Base-by-base conservation (phyloP, 345 rosid genomes). In the Hypericum androsaemum region DNA sequence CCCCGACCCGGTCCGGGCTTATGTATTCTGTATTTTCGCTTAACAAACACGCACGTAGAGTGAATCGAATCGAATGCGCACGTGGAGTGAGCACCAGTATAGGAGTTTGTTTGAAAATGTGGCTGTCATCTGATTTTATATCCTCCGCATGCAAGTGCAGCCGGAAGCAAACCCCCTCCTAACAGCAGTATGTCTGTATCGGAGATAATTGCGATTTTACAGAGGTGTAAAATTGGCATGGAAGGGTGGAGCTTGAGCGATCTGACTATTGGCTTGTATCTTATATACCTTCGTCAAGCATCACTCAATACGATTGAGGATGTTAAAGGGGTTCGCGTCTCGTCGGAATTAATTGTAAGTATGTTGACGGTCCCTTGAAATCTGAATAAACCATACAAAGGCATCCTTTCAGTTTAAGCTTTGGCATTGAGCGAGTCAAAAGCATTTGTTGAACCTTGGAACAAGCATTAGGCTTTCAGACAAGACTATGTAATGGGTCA, bases 191-290 rank as follows among this genome's bases (percentile, higher is more conserved):
- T 88, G 57, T 83, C 98, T 53, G 45, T 92, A 16, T 64, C 80
- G 5, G 95, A 92, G 72, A 83, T 88, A 53, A 74, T 92, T 66
- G 69, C 90, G n/a, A 78, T 86, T 74, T 73, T 92, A 61, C 98
- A 92, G 61, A 68, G 73, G 74, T 85, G 95, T 73, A 92, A 81
- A 80, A 80, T 71, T 14, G 97, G 82, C 38, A 66, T 92, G 39
- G 86, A 88, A 68, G 97, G 80, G 60, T 92, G 98, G 98, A 85
- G 86, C 73, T 72, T 88, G 68, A 79, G 94, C 54, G 99, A 85
- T 73, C 88, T 92, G 54, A 88, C 97, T 0, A 63, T 88, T n/a
- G 98, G 97, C 43, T 68, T 92, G 35, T 90, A 77, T 74, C 89
- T 87, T 63, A 79, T 90, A 44, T 90, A 87, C 65, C 89, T 90